Conservation (phyloP, 2,329 filamentous ascomycete genomes). For the Chrysoporthe puriensis region DNA sequence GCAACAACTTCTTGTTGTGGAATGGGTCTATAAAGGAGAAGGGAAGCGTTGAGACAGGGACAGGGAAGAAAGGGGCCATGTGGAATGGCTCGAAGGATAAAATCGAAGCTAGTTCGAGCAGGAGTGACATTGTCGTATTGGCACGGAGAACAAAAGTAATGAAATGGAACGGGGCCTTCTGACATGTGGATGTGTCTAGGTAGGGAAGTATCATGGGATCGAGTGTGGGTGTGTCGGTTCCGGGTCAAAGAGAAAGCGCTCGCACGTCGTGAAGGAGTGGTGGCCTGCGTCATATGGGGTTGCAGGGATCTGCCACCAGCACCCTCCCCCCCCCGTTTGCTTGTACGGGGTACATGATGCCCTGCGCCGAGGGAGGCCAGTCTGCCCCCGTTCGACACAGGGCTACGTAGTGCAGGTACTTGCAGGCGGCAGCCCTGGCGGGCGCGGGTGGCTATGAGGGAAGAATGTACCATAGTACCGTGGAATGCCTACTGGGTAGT, state of each 20-base stretch:
- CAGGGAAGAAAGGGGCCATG: slow-evolving; percentile 29
- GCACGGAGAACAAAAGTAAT: slow-evolving; percentile 37
- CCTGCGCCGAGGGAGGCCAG: slow-evolving; percentile 22
- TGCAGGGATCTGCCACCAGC: slow-evolving; percentile 22
- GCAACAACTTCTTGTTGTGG: slow-evolving; percentile 29
- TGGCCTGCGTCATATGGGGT: slow-evolving; percentile 40
- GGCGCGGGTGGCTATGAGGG: slow-evolving; percentile 7
- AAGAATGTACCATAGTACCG: slow-evolving; percentile 15
- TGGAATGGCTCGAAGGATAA: slow-evolving; percentile 33
- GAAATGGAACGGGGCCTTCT: slow-evolving; percentile 38
- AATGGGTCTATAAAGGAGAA: slow-evolving; percentile 28
- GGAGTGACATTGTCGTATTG: slow-evolving; percentile 35
- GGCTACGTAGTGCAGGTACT: slow-evolving; percentile 13
- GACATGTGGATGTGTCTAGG: slow-evolving; percentile 37
- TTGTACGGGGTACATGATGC: slow-evolving; percentile 9
- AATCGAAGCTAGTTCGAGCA: slow-evolving; percentile 35
- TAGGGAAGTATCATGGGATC: slow-evolving; percentile 27
- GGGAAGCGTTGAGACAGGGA: slow-evolving; percentile 30
- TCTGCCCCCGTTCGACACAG: slow-evolving; percentile 21
- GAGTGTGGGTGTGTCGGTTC: slow-evolving; percentile 35
- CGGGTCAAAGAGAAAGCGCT: slow-evolving; percentile 36
- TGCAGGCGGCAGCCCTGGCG: slow-evolving; percentile 25
- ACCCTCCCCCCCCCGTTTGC: slow-evolving; percentile 19
- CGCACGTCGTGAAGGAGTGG: slow-evolving; percentile 35
- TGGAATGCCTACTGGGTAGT: background rate